Evolutionary conservation across 192 early-diverging fungal species (phyloP).

Genomic region (Coemansia aciculifera): DNA sequence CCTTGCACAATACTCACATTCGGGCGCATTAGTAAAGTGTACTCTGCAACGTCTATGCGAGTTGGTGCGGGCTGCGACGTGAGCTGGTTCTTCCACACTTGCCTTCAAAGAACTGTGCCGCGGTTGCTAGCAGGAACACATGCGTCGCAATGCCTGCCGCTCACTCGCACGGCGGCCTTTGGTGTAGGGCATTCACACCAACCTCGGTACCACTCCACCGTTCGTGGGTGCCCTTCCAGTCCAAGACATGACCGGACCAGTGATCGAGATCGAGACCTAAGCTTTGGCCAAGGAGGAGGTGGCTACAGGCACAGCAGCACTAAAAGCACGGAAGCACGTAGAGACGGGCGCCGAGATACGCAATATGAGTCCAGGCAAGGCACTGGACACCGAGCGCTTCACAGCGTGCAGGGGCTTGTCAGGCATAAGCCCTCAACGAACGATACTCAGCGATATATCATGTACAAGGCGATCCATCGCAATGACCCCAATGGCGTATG

Average conservation of each 20-base stretch:
- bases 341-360: neutral
- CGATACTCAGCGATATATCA: constrained; percentile 22
- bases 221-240: neutral
- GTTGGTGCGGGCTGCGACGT: constrained; percentile 2
- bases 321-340: neutral
- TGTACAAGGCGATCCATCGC: constrained; percentile 26
- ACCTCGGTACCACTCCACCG: neutral
- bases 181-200: neutral
- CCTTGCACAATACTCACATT: neutral
- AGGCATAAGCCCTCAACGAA: neutral
- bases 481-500: constrained; percentile 31
- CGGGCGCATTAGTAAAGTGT: neutral
- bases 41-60: constrained; percentile 3
- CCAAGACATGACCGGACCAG: neutral
- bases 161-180: neutral
- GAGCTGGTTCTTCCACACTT: neutral
- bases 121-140: neutral
- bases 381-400: neutral
- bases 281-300: neutral
- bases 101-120: neutral
- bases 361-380: neutral
- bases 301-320: neutral
- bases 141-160: neutral
- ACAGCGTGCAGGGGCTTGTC: neutral
- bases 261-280: neutral